Percentiles rank a stretch among this genome's conserved stretches.
These are phyloP conservation scores for Pseudogymnoascus sp. DNA, from an alignment of 2,329 filamentous ascomycete species.

Conservation along the genomic window DNA sequence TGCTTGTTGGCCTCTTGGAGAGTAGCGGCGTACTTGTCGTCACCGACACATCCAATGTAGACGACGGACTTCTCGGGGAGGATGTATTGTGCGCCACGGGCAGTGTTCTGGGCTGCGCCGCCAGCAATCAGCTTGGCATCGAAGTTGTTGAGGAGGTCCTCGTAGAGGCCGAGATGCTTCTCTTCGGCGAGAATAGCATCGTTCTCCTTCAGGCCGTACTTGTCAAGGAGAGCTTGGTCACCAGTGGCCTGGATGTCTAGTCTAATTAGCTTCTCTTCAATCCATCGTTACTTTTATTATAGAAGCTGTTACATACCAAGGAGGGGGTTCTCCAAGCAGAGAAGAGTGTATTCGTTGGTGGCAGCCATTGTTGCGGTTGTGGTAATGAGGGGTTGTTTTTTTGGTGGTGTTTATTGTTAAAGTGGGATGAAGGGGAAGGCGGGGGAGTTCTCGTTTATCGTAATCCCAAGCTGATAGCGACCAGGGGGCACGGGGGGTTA, in stretches of 20 bases:
- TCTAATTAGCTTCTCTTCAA: not conserved
- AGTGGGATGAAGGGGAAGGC: constrained; percentile 12
- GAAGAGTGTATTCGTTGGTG: constrained; percentile 73
- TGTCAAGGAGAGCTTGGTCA: constrained; percentile 75
- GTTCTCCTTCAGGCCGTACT: constrained; percentile 91
- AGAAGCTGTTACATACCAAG: constrained; percentile 58
- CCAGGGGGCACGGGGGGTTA: not conserved
- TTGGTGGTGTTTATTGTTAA: constrained; percentile 7
- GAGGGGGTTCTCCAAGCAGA: constrained; percentile 95
- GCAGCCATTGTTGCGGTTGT: constrained; percentile 54
- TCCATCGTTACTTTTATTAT: not conserved
- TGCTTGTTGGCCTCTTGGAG: constrained; percentile 79
- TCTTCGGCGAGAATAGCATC: constrained; percentile 95
- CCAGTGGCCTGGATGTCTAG: constrained; percentile 85
- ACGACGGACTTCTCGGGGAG: constrained; percentile 83
- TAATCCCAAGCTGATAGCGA: constrained; percentile 1
- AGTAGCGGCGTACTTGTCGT: constrained; percentile 91
- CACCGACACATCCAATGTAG: constrained; percentile 88
- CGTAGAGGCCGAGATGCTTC: constrained; percentile 83
- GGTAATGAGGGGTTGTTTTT: constrained; percentile 4
- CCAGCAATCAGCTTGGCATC: constrained; percentile 92
- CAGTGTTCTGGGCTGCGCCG: constrained; percentile 95
- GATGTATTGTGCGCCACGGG: constrained; percentile 92
- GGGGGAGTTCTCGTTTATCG: constrained; percentile 6
- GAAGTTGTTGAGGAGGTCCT: constrained; percentile 87